Base-by-base conservation (phyloP, 352 stramenopile genomes). In the Phytophthora pluvialis region DNA sequence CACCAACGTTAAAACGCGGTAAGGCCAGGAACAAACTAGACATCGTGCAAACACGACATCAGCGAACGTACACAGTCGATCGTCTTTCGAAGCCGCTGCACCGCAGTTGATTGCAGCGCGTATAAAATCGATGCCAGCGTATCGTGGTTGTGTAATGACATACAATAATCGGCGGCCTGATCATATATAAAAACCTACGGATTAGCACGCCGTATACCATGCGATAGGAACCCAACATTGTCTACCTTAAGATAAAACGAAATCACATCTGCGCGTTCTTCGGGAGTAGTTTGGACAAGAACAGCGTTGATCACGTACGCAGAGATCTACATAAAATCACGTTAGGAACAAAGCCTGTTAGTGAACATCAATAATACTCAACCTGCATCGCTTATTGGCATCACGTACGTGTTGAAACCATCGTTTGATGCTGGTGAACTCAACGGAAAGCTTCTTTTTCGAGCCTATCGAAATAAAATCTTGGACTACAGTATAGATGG, bases 341-440 rank as follows among this genome's bases (percentile, higher is more conserved):
- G 57, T 15, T 4, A 50, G 15, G 35, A 40, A 32, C 40, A 40
- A 21, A 2, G 47, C 25, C 4, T 28, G 44, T 68, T 36, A 67
- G 21, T 4, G 28, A 31, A 18, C 33, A 18, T 29, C 31, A 16
- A 21, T 21, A 21, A 21, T 21, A 2, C 21, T 47, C 4, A 16
- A 15, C 31, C 38, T n/a, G 13, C 12, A 51, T 38, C 1, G 15
- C 4, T 10, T 43, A 35, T 44, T 28, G 49, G 15, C 18, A 39
- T 6, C 28, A 69, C 82, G 13, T 78, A 96, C 88, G 61, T 96
- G 85, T 52, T 95, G 86, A 56, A 95, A 95, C 86, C 86, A 96
- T 9, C 79, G 82, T 52, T 88, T 93, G 16, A 83, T 80, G 31
- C 71, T 77, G 33, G 78, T 60, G 48, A 94, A 96, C 25, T 90